Evolutionary conservation across 192 early-diverging fungal genomes (phyloP), one percentile per base, ranked within the genome.

Genomic region (Chytriomyces sp.): DNA sequence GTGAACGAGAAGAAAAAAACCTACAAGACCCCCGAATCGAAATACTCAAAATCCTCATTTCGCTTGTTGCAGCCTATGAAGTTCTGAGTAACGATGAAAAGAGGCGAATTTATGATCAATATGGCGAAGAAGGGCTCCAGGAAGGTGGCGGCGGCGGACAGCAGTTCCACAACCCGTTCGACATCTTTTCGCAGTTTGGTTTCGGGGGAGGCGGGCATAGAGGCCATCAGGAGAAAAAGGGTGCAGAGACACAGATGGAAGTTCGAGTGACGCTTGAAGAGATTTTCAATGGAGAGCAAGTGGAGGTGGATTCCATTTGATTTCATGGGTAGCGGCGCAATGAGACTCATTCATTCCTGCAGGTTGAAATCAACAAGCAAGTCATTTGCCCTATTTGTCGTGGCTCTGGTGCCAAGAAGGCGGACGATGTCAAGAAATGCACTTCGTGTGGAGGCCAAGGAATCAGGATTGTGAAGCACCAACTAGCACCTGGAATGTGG

Each of bases 61-160:
- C 28, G 2, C 28, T 35, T 35, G 28, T 35, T 35, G 0, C 28
- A 35, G 53, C 53, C 13, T 57, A 57, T 57, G 53, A 57, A 20
- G 53, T 96, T 10, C 85, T 99, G 50, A 91, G 86, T 35, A 95
- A 98, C 76, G 94, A 96, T 53, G 94, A 96, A 73, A 95, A 97
- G 83, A 89, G 94, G 60, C 82, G 89, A 20, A 92, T 96, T 60
- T 97, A 96, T 80, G 95, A 97, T 81, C 89, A 90, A 45, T 96
- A 96, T 73, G 98, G 98, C 45, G 97, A 98, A 82, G 98, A 99
- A 75, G 98, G 97, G 10, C 85, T 99, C 65, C 93, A 97, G 79
- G 53, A 57, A 57, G 53, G 20, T 20, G 78, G 85, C n/a, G 85
- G 53, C 53, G 53, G 78, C 49, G 24, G 63, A 43, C 79, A 81